Percentiles rank a stretch among this genome's conserved stretches.
Conservation (phyloP, 352 stramenopile genomes). For the Pythium biforme region DNA sequence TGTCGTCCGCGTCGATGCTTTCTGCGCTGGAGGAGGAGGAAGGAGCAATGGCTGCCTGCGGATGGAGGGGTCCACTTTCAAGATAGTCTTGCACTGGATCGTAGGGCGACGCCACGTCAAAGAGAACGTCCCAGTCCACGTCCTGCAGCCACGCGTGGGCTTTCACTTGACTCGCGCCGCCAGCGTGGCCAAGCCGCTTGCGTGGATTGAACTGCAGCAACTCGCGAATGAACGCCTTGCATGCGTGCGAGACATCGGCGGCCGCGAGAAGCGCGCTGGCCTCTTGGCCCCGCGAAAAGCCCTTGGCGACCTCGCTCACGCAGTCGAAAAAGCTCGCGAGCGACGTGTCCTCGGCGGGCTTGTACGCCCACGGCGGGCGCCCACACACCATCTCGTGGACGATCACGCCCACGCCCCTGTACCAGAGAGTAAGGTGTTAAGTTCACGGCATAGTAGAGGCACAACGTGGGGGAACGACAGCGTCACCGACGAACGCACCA, state of each 20-base stretch:
- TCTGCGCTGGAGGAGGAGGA: slow-evolving; percentile 57
- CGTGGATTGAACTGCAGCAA: slow-evolving; percentile 32
- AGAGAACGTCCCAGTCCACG: slow-evolving; percentile 40
- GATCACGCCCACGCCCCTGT: slow-evolving; percentile 74
- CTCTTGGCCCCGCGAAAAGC: not conserved
- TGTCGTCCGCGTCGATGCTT: slow-evolving; percentile 66
- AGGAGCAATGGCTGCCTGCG: not conserved
- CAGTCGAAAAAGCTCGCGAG: slow-evolving; percentile 15
- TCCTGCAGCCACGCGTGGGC: slow-evolving; percentile 60
- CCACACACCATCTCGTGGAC: slow-evolving; percentile 74
- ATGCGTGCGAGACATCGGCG: slow-evolving; percentile 6
- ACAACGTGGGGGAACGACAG: no score
- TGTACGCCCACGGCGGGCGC: slow-evolving; percentile 68
- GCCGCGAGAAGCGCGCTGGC: not conserved
- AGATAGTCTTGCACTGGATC: slow-evolving; percentile 38
- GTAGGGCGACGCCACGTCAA: slow-evolving; percentile 28
- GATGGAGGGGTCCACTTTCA: not conserved
- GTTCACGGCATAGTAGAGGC: no score
- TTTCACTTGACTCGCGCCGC: slow-evolving; percentile 51
- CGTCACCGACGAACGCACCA: no score
- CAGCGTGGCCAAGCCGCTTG: slow-evolving; percentile 42
- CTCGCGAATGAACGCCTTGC: slow-evolving; percentile 8
- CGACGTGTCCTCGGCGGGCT: slow-evolving; percentile 33
- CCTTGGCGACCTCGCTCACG: slow-evolving; percentile 17
- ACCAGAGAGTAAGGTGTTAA: no score